Base-by-base conservation (phyloP, 352 stramenopile species). In the Phytopythium mirpurense region DNA sequence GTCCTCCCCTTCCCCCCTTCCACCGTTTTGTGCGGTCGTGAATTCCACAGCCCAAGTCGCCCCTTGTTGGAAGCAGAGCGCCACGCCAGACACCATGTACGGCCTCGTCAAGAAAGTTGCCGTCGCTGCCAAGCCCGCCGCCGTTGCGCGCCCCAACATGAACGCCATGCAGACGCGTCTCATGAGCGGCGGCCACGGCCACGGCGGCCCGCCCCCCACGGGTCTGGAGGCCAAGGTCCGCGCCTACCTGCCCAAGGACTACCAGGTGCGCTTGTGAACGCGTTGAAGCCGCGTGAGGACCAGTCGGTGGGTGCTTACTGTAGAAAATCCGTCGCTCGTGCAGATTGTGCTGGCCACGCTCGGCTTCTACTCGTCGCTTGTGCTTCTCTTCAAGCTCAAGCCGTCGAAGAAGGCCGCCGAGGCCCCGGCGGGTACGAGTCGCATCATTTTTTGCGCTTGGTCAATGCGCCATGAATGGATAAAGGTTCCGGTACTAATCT, bases 221-320 rank as follows among this genome's bases (percentile, higher is more conserved):
- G 84, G 82, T 41, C 78, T 94, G 26, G 84, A 94, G 73, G 84
- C 82, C 56, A 88, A 90, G 66, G 83, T 94, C 62, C 84, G 84
- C 75, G 72, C 78, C 43, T 81, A 88, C 54, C 72, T 94, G 57
- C 84, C 84, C 36, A 51, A 94, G 59, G 80, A 94, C 69, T 88
- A 94, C 74, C 79, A 94, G 67, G 84, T 94, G 70, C 60, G 73
- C 47, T 38, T 36, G 18, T 38, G 14, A 2, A 15, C 16, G 21
- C 24, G 36, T 31, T 8, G 16, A n/a, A n/a, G 29, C 35, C 16
- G 32, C 11, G 16, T 21, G 31, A 35, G 19, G 21, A 44, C 21
- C 23, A 24, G 24, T 43, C n/a, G n/a, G n/a, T n/a, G n/a, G 34
- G 38, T 16, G 16, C 29, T 36, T 12, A 51, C 5, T 21, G 38